Conservation (phyloP, 768 basidiomycete genomes). For the Lanmaoa pseudosensibilis region DNA sequence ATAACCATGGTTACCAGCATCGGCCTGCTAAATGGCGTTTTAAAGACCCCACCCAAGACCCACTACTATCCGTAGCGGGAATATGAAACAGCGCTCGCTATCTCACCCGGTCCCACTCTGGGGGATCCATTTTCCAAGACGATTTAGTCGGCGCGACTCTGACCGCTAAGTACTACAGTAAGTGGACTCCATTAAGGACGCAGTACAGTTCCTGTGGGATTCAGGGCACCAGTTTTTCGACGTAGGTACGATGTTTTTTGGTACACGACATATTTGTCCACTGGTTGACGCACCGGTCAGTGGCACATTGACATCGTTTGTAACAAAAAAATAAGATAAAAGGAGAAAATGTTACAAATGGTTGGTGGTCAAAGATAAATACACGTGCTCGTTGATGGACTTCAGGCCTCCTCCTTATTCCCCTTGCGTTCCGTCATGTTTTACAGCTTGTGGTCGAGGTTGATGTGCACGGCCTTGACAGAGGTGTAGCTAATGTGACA, state of each 20-base stretch:
- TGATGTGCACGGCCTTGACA: conserved; percentile 43
- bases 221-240: no score
- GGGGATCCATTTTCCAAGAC: no score
- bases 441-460: conserved; percentile 37
- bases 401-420: not conserved
- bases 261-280: not conserved
- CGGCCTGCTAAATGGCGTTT: no score
- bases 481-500: conserved; percentile 17
- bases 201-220: no score
- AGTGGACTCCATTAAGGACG: no score
- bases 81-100: no score
- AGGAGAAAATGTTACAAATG: not conserved
- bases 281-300: not conserved
- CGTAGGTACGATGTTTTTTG: not conserved
- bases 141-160: no score
- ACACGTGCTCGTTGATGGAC: not conserved
- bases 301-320: not conserved
- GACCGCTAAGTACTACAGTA: no score
- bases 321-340: not conserved
- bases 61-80: no score
- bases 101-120: no score
- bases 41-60: no score
- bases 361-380: not conserved
- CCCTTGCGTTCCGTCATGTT: not conserved
- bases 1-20: no score